phyloP scores from a whole-genome alignment of 2,329 filamentous ascomycete species.

The Fusarium ramigenum region DNA sequence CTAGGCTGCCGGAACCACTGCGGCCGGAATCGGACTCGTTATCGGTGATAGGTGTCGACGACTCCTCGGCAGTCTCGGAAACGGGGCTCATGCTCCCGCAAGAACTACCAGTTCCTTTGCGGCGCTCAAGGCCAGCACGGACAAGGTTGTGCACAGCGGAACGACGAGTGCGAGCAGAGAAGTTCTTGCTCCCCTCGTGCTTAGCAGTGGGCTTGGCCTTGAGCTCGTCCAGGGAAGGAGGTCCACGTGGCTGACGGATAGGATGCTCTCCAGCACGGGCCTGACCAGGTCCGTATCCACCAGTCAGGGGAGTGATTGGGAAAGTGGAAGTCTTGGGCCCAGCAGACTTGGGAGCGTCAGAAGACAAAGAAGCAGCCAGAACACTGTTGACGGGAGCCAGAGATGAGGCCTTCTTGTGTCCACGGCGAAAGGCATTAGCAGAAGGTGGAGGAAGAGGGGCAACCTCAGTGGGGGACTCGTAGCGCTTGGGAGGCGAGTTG shows the following conservation, averaged over 20 bases:
- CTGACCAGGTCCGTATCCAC: conserved; percentile 92
- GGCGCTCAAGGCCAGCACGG: conserved; percentile 86
- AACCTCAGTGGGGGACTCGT: conserved; percentile 73
- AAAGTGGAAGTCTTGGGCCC: conserved; percentile 83
- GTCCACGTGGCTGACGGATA: conserved; percentile 89
- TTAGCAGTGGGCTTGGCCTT: conserved; percentile 89
- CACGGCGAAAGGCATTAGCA: conserved; percentile 89
- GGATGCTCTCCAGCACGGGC: conserved; percentile 94
- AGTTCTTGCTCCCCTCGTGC: conserved; percentile 97
- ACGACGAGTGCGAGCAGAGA: conserved; percentile 89
- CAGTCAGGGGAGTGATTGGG: conserved; percentile 81
- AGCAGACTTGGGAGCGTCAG: conserved; percentile 63
- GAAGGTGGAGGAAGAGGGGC: conserved; percentile 84
- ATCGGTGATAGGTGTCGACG: conserved; percentile 75
- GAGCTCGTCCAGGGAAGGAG: conserved; percentile 91
- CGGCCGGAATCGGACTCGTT: conserved; percentile 78
- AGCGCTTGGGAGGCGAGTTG: conserved; percentile 71
- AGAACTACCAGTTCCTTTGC: conserved; percentile 76
- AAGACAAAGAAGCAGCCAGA: conserved; percentile 55
- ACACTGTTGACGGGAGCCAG: conserved; percentile 68
- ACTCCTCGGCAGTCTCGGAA: conserved; percentile 77
- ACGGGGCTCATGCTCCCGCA: conserved; percentile 87
- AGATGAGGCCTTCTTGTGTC: conserved; percentile 90
- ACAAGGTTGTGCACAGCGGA: conserved; percentile 92
- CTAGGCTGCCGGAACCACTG: conserved; percentile 82